Percentiles rank a stretch among this genome's conserved stretches.
phyloP scores from a whole-genome alignment of 495 filamentous ascomycete species.

The Aspergillus egyptiacus region DNA sequence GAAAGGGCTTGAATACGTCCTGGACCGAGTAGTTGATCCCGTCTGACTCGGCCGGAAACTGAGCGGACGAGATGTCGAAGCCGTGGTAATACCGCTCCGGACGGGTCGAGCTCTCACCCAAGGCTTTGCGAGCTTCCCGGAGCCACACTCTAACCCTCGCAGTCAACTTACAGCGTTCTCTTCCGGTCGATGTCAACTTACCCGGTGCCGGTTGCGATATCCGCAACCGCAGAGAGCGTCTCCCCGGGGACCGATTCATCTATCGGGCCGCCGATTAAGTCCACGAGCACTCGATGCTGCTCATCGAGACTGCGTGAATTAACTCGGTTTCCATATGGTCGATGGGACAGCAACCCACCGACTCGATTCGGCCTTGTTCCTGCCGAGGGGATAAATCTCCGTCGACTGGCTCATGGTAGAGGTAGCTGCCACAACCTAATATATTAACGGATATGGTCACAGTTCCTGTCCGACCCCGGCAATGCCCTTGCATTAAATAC shows the following conservation, averaged over 20 bases:
- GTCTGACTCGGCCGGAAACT: conserved; percentile 19
- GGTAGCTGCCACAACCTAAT: background rate
- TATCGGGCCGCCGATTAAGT: conserved; percentile 19
- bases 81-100: conserved; percentile 18
- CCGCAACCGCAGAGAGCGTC: conserved; percentile 23
- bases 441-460: background rate
- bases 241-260: conserved; percentile 26
- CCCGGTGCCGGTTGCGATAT: conserved; percentile 38
- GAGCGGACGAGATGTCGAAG: conserved; percentile 33
- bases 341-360: background rate
- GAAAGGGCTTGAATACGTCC: conserved; percentile 27
- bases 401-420: background rate
- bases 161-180: background rate
- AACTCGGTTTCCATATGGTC: background rate
- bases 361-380: background rate
- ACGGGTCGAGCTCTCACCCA: background rate
- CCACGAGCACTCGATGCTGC: conserved; percentile 12
- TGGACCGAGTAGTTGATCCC: conserved; percentile 24
- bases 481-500: too few species aligned
- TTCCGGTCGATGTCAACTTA: conserved; percentile 17
- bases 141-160: conserved; percentile 22
- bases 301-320: conserved; percentile 1
- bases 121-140: conserved; percentile 11
- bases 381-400: conserved; percentile 1
- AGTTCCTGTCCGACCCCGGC: too few species aligned